A percentile compares a stretch with the other conserved stretches of the same genome.
These are phyloP conservation scores for Achaetomiella virescens DNA, from an alignment of 495 filamentous ascomycete genomes.

Conservation along the genomic window DNA sequence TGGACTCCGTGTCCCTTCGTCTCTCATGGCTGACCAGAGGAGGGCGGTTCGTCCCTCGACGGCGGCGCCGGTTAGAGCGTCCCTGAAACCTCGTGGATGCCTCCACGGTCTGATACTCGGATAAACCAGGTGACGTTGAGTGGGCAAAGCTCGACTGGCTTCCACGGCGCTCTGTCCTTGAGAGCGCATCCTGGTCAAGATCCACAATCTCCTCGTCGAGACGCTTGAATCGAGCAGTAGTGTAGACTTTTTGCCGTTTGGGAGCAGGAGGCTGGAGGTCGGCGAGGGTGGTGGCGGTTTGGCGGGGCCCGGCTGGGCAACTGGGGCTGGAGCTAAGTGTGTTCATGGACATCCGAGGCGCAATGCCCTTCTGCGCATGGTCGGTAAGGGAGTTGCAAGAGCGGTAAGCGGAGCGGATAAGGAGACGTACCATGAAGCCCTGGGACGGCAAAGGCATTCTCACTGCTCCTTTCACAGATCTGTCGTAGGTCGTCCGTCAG, in stretches of 20 bases:
- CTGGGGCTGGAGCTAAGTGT: constrained; percentile 11
- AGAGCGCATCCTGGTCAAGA: constrained; percentile 13
- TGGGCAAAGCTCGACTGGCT: constrained; percentile 19
- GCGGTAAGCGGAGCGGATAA: neutral
- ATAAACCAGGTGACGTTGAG: constrained; percentile 3
- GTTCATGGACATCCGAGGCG: neutral
- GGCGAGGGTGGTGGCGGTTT: neutral
- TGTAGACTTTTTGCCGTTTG: constrained; percentile 25
- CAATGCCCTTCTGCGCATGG: neutral
- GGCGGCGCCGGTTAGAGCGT: constrained; percentile 10
- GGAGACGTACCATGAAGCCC: neutral
- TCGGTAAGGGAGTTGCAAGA: neutral
- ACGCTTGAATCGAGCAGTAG: neutral
- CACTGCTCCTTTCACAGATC: constrained; percentile 19
- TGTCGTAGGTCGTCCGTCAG: constrained; percentile 13
- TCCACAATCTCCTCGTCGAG: constrained; percentile 18
- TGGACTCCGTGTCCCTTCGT: neutral
- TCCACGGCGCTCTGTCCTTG: constrained; percentile 4
- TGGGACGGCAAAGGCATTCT: constrained; percentile 6
- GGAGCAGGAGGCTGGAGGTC: constrained; percentile 9
- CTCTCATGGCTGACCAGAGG: neutral
- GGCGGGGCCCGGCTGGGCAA: neutral
- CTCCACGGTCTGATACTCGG: constrained; percentile 22
- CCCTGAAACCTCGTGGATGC: neutral
- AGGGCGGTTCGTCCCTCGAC: neutral